Percentiles rank a stretch among this genome's conserved stretches.
Evolutionary conservation across 2,329 filamentous ascomycete species (phyloP).

Genomic region (Colletotrichum cordylinicola): DNA sequence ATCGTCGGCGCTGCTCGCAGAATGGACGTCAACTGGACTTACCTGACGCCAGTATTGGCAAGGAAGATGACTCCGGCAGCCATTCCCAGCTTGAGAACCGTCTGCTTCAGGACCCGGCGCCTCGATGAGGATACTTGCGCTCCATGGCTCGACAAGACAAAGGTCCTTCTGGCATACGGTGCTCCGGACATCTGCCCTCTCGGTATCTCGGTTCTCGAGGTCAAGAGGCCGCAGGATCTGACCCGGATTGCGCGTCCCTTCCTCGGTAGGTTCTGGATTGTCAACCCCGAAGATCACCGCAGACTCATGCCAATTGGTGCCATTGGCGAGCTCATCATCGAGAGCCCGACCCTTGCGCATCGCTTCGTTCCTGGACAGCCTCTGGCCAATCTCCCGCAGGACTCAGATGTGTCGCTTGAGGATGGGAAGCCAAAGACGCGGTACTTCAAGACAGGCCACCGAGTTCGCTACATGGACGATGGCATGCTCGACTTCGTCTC

Average conservation of each 20-base stretch:
- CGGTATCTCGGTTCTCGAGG: constrained; percentile 53
- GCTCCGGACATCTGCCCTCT: constrained; percentile 57
- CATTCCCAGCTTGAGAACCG: constrained; percentile 42
- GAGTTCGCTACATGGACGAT: constrained; percentile 52
- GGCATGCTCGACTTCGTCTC: constrained; percentile 55
- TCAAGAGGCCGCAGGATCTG: constrained; percentile 40
- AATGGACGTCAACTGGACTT: constrained; percentile 57
- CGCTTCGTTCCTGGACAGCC: constrained; percentile 36
- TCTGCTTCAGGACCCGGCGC: constrained; percentile 55
- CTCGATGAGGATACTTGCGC: constrained; percentile 54
- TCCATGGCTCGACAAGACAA: constrained; percentile 51
- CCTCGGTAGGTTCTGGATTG: constrained; percentile 55
- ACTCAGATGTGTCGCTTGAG: constrained; percentile 23
- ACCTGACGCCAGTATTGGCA: constrained; percentile 66
- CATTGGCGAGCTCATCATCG: constrained; percentile 65
- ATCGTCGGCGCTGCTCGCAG: constrained; percentile 54
- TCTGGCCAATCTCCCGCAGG: constrained; percentile 29
- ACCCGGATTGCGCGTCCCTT: constrained; percentile 53
- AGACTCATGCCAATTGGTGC: constrained; percentile 59
- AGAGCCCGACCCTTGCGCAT: constrained; percentile 56
- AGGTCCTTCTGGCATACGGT: constrained; percentile 57
- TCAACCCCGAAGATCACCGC: constrained; percentile 56
- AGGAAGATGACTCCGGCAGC: constrained; percentile 42
- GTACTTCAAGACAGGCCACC: constrained; percentile 57
- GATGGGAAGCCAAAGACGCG: constrained; percentile 34